These are phyloP conservation scores for Alternaria novae-zelandiae DNA, from an alignment of 2,329 filamentous ascomycete genomes.

Conservation along the genomic window DNA sequence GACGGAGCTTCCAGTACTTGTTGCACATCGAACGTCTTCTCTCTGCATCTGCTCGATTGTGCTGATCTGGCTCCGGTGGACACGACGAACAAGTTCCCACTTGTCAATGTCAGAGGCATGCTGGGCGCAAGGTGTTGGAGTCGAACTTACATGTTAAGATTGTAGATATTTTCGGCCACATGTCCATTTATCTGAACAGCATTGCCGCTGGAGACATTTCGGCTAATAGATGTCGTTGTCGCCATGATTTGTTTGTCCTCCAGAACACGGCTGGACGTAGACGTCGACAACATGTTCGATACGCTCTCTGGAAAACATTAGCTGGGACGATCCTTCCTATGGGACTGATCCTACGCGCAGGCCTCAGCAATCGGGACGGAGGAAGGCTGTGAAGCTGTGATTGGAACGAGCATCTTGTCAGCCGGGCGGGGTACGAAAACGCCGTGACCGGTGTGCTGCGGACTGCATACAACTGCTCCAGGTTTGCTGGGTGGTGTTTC, in stretches of 20 bases:
- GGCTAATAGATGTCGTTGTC: not conserved
- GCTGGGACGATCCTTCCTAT: not conserved
- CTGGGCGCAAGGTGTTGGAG: not conserved
- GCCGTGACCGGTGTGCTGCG: not conserved
- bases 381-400: not conserved
- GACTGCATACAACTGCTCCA: not conserved
- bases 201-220: slow-evolving; percentile 4
- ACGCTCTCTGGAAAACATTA: not conserved
- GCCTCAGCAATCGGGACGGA: not conserved
- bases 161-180: not conserved
- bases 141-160: slow-evolving; percentile 6
- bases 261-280: no score
- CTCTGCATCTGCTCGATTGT: no score
- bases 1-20: no score
- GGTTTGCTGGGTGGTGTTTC: not conserved
- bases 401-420: not conserved
- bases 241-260: not conserved
- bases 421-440: not conserved
- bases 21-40: no score
- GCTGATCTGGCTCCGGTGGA: no score
- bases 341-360: not conserved
- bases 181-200: slow-evolving; percentile 6
- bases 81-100: no score
- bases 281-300: no score
- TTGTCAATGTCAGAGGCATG: no score